These are phyloP conservation scores for Phytophthora foliorum DNA, from an alignment of 352 stramenopile genomes.

Conservation along the genomic window DNA sequence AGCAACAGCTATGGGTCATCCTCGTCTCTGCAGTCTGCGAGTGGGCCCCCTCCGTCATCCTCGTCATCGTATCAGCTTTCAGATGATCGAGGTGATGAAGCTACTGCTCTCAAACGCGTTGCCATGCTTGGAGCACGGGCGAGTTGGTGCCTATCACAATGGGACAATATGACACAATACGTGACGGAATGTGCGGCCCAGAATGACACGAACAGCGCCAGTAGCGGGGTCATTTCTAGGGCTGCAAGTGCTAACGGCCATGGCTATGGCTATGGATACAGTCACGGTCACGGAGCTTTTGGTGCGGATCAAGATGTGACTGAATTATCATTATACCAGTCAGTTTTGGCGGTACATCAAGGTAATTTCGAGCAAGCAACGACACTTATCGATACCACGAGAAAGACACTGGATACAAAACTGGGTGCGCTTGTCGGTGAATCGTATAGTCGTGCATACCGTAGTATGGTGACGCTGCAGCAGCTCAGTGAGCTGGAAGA, in stretches of 20 bases:
- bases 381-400: constrained; percentile 94
- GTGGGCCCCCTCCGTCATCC: constrained; percentile 12
- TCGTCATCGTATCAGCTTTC: constrained; percentile 32
- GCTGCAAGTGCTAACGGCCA: constrained; percentile 35
- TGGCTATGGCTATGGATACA: constrained; percentile 41
- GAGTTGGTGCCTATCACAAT: constrained; percentile 88
- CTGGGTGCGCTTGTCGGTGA: constrained; percentile 97
- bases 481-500: constrained; percentile 98
- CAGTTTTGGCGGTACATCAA: constrained; percentile 95
- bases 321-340: constrained; percentile 73
- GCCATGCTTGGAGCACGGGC: constrained; percentile 85
- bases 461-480: constrained; percentile 97
- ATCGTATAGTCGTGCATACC: constrained; percentile 97
- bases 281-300: constrained; percentile 39
- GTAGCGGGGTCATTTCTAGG: constrained; percentile 32
- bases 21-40: constrained; percentile 27
- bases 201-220: constrained; percentile 30
- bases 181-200: constrained; percentile 60
- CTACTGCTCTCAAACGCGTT: constrained; percentile 66
- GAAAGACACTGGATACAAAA: constrained; percentile 94
- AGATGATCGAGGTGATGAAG: constrained; percentile 55
- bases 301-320: constrained; percentile 50
- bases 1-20: constrained; percentile 53
- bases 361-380: constrained; percentile 93
- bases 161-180: constrained; percentile 87